Base-by-base conservation (phyloP, 1,284 basidiomycete genomes). In the Irpex sp. region DNA sequence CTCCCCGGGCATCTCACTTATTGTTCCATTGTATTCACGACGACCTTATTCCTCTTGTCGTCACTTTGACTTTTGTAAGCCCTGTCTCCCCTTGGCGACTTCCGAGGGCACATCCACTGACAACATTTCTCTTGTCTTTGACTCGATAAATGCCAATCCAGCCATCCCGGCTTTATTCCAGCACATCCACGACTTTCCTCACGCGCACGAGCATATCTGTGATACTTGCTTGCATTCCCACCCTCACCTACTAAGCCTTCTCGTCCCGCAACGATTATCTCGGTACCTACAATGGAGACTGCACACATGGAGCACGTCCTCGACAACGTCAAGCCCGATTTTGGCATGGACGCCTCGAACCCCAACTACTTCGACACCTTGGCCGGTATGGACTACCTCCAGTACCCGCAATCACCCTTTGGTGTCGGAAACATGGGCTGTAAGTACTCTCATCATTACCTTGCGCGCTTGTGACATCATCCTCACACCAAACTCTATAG, bases 331-430 rank as follows among this genome's bases (percentile, higher is more conserved):
- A 77, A 77, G 75, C 76, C 72, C 76, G 74, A 79, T 69, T 71
- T 76, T 74, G 79, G 81, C 73, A 82, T 88, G 75, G 86, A 89
- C 70, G 64, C 70, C 40, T 40, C 69, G 8, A 75, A 78, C 69
- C 74, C 85, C 37, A 76, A 75, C 65, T 85, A 85, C 75, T 78
- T 80, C 71, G 86, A 86, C 72, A 78, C 82, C 77, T 79, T 88
- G 70, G 82, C 89, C 69, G 81, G 79, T 21, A 74, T 81, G 66
- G 78, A 79, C 49, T 82, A 81, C 67, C 75, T 83, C 56, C 79
- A 82, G 73, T 83, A 83, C 72, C 79, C 82, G 0, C 77, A 80
- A 71, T 80, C 81, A 1, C 76, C 81, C 26, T 82, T 78, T 56
- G 76, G 76, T 67, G 65, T 74, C 75, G 19, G 63, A 21, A 57